Percentiles rank a stretch among this genome's conserved stretches.
Evolutionary conservation across 2,329 filamentous ascomycete genomes (phyloP).

Genomic region (Arthrobotrys megalospora): DNA sequence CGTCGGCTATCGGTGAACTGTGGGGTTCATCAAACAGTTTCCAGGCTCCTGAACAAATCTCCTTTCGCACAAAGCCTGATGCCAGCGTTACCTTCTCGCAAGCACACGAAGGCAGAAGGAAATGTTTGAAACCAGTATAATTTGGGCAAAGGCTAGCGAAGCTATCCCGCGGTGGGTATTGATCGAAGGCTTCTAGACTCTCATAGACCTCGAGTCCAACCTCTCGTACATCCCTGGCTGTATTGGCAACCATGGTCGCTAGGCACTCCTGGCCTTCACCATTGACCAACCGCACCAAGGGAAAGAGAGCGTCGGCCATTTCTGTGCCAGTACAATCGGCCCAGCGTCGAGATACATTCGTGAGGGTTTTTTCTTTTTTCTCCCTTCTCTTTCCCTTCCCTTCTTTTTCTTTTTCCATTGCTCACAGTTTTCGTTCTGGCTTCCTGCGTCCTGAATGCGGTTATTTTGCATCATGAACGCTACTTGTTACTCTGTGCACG

Average conservation of each 20-base stretch:
- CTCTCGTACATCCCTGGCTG: conserved; percentile 49
- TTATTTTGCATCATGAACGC: conserved; percentile 47
- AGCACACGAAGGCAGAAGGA: conserved; percentile 60
- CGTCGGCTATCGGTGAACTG: conserved; percentile 56
- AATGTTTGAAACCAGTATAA: conserved; percentile 60
- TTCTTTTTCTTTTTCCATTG: conserved; percentile 7
- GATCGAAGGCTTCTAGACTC: conserved; percentile 61
- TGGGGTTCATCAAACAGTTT: conserved; percentile 57
- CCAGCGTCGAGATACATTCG: conserved; percentile 59
- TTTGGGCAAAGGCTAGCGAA: conserved; percentile 61
- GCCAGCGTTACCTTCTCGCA: conserved; percentile 46
- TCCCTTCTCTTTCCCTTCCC: conserved; percentile 7
- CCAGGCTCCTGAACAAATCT: conserved; percentile 59
- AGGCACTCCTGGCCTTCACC: conserved; percentile 55
- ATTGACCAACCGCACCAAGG: conserved; percentile 53
- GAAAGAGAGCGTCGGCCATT: conserved; percentile 51
- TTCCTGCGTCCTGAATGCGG: conserved; percentile 44
- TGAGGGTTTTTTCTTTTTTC: conserved; percentile 46
- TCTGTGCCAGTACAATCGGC: conserved; percentile 53
- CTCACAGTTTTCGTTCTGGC: conserved; percentile 12
- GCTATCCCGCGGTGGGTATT: conserved; percentile 61
- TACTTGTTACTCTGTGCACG: conserved; percentile 6
- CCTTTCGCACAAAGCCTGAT: conserved; percentile 37
- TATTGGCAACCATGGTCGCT: conserved; percentile 59
- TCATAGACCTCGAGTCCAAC: conserved; percentile 56